Evolutionary conservation across 2,329 filamentous ascomycete genomes (phyloP), one percentile per base, ranked within the genome.

Genomic region (Talaromyces sp.): DNA sequence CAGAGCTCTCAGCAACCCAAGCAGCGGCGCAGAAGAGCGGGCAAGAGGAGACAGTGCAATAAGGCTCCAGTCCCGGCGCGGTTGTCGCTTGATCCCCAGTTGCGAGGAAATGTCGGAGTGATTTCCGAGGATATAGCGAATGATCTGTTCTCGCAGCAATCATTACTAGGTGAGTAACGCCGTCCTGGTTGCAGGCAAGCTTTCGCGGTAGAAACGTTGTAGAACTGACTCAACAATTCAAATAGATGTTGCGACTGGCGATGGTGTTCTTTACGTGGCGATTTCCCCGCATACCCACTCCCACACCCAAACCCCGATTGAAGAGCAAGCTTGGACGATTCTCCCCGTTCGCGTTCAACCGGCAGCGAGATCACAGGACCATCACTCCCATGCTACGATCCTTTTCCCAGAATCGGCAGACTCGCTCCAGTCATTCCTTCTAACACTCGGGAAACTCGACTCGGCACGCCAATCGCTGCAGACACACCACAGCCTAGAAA

Each of bases 51-150:
- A 49, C 77, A 66, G 53, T 68, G 65, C 45, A 70, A 94, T 70
- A 91, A 89, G 71, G 82, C 88, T 7, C 82, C 92, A 39, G 81
- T 96, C 53, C 82, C 89, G 53, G 92, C 91, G 51, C 86, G 89
- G 52, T 80, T 97, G 46, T 82, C 95, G 33, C 84, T 97, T 51
- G 91, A 96, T 72, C 89, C 91, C 68, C 87, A 89, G 70, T 81
- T 96, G 65, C 90, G 88, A 74, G 90, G 90, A 48, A 90, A 96
- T 68, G 82, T 92, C 56, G 94, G 91, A 58, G 83, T 94, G 59
- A 75, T 97, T 48, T 96, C 93, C 11, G 87, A 91, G 65, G 91
- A 96, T 71, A 80, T 99, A 47, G 91, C 92, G 65, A 79, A 82
- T 42, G 89, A 95, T 67, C 81, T 97, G 47, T 95, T 75, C 86